These are phyloP conservation scores for Tricholoma sp. DNA, from an alignment of 768 basidiomycete genomes.

Conservation along the genomic window DNA sequence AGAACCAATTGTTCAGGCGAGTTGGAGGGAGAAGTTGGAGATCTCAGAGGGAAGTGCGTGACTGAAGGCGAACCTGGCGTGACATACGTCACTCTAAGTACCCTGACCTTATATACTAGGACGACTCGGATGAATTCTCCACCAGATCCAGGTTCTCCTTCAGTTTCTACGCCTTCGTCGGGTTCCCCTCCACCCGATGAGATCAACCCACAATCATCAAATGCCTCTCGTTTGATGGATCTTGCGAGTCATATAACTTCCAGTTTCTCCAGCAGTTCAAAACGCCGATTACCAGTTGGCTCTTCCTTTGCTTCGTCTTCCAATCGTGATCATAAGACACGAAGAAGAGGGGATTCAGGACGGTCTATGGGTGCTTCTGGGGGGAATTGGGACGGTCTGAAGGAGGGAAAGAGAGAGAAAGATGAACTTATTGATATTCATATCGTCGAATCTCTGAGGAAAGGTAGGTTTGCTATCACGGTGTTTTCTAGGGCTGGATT, in stretches of 20 bases:
- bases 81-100: not conserved
- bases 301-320: conserved; percentile 35
- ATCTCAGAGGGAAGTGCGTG: no score
- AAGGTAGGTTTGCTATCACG: conserved; percentile 31
- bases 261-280: conserved; percentile 31
- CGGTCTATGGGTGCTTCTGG: conserved; percentile 13
- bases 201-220: conserved; percentile 15
- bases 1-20: no score
- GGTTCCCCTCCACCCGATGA: conserved; percentile 42
- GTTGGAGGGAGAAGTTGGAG: no score
- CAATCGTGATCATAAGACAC: conserved; percentile 45
- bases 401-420: conserved; percentile 46
- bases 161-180: conserved; percentile 35
- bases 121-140: conserved; percentile 37
- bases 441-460: conserved; percentile 49
- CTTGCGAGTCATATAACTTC: conserved; percentile 31
- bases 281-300: conserved; percentile 49
- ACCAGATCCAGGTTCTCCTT: conserved; percentile 30
- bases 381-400: conserved; percentile 22
- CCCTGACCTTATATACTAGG: no score
- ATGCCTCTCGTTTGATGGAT: conserved; percentile 20
- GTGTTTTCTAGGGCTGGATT: not conserved
- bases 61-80: not conserved
- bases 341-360: conserved; percentile 41
- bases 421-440: conserved; percentile 48